phyloP scores from a whole-genome alignment of 768 basidiomycete genomes.

The Fistulinella prunicolor region DNA sequence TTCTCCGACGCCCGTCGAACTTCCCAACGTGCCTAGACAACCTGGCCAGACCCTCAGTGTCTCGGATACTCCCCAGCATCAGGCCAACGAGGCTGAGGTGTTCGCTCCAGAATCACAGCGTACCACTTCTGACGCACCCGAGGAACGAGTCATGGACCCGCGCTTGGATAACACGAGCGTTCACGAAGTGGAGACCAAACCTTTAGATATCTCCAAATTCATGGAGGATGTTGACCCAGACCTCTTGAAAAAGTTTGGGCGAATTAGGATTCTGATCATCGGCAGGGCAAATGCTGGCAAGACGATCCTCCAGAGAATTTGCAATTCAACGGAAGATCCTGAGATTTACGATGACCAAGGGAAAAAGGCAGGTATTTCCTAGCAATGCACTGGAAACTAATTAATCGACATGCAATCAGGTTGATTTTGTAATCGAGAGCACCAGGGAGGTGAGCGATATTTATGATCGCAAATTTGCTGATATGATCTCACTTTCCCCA shows the following conservation, averaged over 20 bases:
- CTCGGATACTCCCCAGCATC: too few relatives aligned
- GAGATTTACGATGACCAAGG: background rate
- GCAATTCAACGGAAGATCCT: background rate
- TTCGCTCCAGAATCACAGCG: too few relatives aligned
- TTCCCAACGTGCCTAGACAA: too few relatives aligned
- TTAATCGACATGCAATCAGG: background rate
- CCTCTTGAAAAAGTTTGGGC: background rate
- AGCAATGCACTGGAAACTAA: background rate
- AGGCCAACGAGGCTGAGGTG: too few relatives aligned
- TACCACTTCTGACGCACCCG: too few relatives aligned
- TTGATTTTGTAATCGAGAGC: background rate
- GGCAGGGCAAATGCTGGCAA: constrained; percentile 1
- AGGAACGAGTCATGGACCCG: too few relatives aligned
- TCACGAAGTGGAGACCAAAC: too few relatives aligned
- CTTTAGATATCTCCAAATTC: too few relatives aligned
- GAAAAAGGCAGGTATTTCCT: background rate
- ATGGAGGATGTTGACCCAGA: too few relatives aligned
- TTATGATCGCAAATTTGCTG: background rate
- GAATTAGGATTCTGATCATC: background rate
- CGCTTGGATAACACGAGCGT: too few relatives aligned
- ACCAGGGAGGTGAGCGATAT: background rate
- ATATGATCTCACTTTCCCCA: background rate
- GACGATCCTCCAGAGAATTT: background rate
- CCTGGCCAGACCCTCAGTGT: too few relatives aligned
- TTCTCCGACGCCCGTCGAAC: too few relatives aligned